Percentiles rank a stretch among this genome's conserved stretches.
Conservation (phyloP, 495 filamentous ascomycete species). For the Hamigera avellanea region DNA sequence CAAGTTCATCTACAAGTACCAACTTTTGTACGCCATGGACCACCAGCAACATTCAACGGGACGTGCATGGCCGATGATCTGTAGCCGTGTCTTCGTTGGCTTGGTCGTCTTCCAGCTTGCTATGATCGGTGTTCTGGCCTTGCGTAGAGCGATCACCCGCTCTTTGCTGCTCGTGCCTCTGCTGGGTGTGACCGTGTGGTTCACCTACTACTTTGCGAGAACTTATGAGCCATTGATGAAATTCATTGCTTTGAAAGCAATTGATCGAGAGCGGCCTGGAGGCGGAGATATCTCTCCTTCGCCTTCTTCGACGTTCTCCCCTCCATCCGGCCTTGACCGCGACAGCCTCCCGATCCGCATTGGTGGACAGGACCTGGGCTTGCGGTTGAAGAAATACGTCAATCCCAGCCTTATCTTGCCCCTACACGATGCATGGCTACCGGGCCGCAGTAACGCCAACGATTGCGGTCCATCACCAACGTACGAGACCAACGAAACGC, state of each 20-base stretch:
- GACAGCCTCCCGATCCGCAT: slow-evolving; percentile 30
- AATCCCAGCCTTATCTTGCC: slow-evolving; percentile 35
- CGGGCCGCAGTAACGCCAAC: slow-evolving; percentile 8
- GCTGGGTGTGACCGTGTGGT: slow-evolving; percentile 70
- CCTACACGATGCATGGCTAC: slow-evolving; percentile 35
- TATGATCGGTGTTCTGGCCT: slow-evolving; percentile 76
- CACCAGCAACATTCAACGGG: slow-evolving; percentile 93
- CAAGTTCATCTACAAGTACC: slow-evolving; percentile 94
- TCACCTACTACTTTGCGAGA: slow-evolving; percentile 58
- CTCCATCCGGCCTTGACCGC: slow-evolving; percentile 32
- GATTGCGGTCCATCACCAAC: slow-evolving; percentile 3
- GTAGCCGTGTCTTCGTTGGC: slow-evolving; percentile 75
- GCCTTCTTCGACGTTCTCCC: slow-evolving; percentile 26
- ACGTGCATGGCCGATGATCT: slow-evolving; percentile 89
- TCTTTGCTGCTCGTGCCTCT: slow-evolving; percentile 67
- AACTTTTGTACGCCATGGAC: slow-evolving; percentile 96
- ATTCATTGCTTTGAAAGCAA: slow-evolving; percentile 84
- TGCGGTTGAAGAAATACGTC: slow-evolving; percentile 34
- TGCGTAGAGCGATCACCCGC: slow-evolving; percentile 56
- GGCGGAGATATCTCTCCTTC: slow-evolving; percentile 26
- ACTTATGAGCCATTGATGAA: slow-evolving; percentile 78
- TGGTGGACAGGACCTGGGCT: slow-evolving; percentile 26
- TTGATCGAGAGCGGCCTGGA: slow-evolving; percentile 42
- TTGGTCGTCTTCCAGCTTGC: slow-evolving; percentile 79
- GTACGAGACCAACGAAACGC: slow-evolving; percentile 13